Base-by-base conservation (phyloP, 108 stramenopile genomes). In the Skeletonema potamos region DNA sequence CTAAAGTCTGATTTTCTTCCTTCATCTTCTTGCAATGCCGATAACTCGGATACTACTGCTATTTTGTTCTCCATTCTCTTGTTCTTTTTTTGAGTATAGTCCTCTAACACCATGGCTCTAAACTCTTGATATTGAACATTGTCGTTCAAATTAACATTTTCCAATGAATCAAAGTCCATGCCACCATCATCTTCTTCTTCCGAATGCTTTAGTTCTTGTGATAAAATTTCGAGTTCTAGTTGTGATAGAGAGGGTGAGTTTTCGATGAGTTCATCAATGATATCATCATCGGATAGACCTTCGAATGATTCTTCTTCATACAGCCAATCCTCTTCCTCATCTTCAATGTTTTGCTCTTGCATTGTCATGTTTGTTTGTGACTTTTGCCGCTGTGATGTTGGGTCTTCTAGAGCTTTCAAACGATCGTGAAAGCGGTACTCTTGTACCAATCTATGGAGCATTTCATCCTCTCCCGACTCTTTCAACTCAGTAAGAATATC, bases 241-340 rank as follows among this genome's bases (percentile, higher is more conserved):
- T 79, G 72, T 11, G 66, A 64, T 6, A 79, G 44, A 26, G 70
- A 62, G 17, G 62, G 56, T 1, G 78, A 73, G 54, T 70, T 73
- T 68, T 79, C 78, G 64, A 79, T 79, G 6, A 79, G 62, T 29
- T 79, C 78, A 58, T 79, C 67, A 30, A 79, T 64, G 22, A 79
- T 41, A 2, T 79, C 77, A 0, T 79, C 77, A n/a, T 66, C 39
- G 11, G 77, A 68, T 10, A 79, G 71, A 27, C 58, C 51, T 32
- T 58, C 39, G 17, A 79, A 28, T 12, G 70, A 79, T 60, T 79
- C 73, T 39, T 74, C 67, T 26, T 76, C 71, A 65, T 61, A 66
- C 15, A 64, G 54, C 4, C 65, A 56, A 58, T 43, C 39, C 8
- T 37, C 54, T 13, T 22, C 20, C 1, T 48, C 32, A 6, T 61